Conservation (phyloP, 495 filamentous ascomycete genomes). For the Hypoxylon lenormandii region DNA sequence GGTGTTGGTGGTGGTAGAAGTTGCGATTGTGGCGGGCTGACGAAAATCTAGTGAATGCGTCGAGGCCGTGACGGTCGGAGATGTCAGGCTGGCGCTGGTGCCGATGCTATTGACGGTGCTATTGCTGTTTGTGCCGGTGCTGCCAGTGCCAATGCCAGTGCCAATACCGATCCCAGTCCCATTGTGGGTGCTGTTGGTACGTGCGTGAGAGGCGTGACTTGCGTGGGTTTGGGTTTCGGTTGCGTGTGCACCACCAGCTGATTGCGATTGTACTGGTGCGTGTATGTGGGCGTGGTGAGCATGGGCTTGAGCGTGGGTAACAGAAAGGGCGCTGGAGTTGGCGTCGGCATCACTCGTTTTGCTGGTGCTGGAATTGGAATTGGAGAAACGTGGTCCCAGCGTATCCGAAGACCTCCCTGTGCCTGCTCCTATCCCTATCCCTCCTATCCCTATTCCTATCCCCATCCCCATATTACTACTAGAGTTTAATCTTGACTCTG, state of each 20-base stretch:
- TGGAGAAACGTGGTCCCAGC: conserved; percentile 50
- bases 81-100: conserved; percentile 25
- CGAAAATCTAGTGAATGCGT: conserved; percentile 51
- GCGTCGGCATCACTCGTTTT: not conserved
- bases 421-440: not conserved
- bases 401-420: conserved; percentile 36
- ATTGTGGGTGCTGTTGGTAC: conserved; percentile 33
- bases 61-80: conserved; percentile 48
- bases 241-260: too few species aligned
- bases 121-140: conserved; percentile 7
- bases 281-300: conserved; percentile 28
- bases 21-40: conserved; percentile 47
- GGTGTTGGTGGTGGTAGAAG: not conserved
- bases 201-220: conserved; percentile 31
- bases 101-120: conserved; percentile 4
- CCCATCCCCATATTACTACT: conserved; percentile 29
- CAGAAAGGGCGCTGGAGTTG: conserved; percentile 8
- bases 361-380: conserved; percentile 33
- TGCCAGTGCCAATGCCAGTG: conserved; percentile 1
- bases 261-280: conserved; percentile 20
- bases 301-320: conserved; percentile 2
- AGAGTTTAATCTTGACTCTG: conserved; percentile 28
- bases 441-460: not conserved
- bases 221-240: too few species aligned
- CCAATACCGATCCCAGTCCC: conserved; percentile 16